Conservation (phyloP, 2,329 filamentous ascomycete species). For the Fusarium tupiense region DNA sequence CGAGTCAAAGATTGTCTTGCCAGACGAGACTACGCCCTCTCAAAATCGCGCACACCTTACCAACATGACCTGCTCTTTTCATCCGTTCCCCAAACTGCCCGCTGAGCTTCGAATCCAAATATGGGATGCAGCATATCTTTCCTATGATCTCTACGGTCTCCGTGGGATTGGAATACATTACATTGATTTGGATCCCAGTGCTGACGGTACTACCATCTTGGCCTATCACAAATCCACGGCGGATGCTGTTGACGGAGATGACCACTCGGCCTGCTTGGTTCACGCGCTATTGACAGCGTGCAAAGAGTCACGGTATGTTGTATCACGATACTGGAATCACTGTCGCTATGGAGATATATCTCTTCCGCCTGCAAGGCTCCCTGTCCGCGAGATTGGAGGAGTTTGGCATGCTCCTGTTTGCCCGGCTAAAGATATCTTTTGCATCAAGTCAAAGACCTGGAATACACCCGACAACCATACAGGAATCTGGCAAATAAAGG, state of each 20-base stretch:
- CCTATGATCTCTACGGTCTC: fast-evolving
- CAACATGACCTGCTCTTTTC: not conserved
- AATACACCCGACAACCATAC: fast-evolving
- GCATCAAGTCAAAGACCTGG: not conserved
- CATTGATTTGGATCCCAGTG: not conserved
- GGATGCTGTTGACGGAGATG: not conserved
- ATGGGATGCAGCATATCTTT: not conserved
- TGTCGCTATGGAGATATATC: fast-evolving
- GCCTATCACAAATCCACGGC: not conserved
- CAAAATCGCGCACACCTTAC: not conserved
- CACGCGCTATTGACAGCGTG: not conserved
- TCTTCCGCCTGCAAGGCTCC: not conserved
- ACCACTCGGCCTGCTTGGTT: not conserved
- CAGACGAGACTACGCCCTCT: too few species aligned
- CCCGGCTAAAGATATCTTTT: not conserved
- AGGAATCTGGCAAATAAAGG: fast-evolving
- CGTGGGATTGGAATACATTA: not conserved
- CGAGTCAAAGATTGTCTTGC: fast-evolving
- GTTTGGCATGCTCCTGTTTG: not conserved
- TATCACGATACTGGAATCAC: not conserved
- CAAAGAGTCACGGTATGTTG: not conserved
- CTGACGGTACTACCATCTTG: not conserved
- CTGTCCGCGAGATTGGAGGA: not conserved
- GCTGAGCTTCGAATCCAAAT: not conserved
- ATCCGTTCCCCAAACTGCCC: not conserved